These are phyloP conservation scores for Mrakia hoshinonis DNA, from an alignment of 768 basidiomycete species.

Conservation along the genomic window DNA sequence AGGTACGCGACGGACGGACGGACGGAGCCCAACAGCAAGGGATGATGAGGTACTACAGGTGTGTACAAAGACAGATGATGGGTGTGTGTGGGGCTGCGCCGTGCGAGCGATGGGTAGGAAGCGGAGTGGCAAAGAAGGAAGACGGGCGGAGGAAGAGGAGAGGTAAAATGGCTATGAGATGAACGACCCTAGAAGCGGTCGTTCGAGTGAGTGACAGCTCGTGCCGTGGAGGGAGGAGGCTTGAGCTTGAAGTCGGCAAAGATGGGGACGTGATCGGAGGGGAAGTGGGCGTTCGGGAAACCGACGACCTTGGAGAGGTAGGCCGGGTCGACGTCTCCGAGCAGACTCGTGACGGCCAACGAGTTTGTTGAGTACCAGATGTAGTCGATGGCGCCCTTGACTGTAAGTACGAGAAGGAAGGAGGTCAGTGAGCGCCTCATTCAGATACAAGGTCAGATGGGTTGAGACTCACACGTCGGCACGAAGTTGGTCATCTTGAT, in stretches of 20 bases:
- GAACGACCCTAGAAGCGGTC: conserved; percentile 2
- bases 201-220: conserved; percentile 21
- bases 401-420: neutral
- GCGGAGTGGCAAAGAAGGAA: neutral
- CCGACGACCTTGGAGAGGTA: conserved; percentile 89
- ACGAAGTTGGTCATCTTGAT: conserved; percentile 79
- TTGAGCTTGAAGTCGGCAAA: conserved; percentile 28
- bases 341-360: conserved; percentile 67
- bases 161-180: neutral
- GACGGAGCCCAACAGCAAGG: conserved; percentile 2
- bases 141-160: conserved; percentile 2
- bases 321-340: conserved; percentile 72
- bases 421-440: neutral
- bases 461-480: conserved; percentile 49
- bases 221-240: conserved; percentile 3
- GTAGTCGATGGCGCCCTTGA: conserved; percentile 81
- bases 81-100: too few relatives aligned
- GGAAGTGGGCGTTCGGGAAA: conserved; percentile 94
- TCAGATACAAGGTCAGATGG: neutral
- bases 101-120: neutral
- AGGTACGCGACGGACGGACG: neutral
- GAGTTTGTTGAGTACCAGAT: conserved; percentile 78
- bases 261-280: conserved; percentile 54
- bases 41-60: too few relatives aligned
- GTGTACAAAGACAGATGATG: too few relatives aligned